phyloP scores from a whole-genome alignment of 148 eudicot species.

The Cornus suecica region DNA sequence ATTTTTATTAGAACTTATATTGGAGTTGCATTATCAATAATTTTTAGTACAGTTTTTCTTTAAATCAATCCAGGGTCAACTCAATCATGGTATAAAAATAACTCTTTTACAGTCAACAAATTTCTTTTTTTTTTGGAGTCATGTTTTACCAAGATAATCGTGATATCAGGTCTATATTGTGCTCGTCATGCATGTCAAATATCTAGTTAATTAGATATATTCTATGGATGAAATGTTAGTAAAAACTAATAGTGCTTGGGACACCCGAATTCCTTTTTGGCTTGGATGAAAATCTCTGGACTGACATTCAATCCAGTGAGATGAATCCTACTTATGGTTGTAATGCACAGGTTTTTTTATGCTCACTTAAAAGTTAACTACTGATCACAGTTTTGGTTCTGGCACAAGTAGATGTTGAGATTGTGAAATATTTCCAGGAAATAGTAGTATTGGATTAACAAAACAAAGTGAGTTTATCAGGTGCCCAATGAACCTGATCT shows the following conservation, averaged over 20 bases:
- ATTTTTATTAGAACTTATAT: background rate
- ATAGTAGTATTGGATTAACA: background rate
- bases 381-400: background rate
- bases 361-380: background rate
- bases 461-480: background rate
- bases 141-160: background rate
- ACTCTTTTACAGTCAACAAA: background rate
- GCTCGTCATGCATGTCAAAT: background rate
- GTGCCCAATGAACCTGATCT: slow-evolving; percentile 6
- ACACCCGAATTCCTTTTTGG: background rate
- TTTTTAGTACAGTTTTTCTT: background rate
- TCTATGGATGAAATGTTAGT: no score
- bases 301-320: no score
- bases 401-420: background rate
- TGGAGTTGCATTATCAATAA: background rate
- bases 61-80: background rate
- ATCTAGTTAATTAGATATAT: no score
- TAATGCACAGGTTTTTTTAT: background rate
- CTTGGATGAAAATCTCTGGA: background rate
- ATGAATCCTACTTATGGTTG: background rate
- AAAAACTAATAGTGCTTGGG: background rate
- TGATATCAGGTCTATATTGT: background rate
- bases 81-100: background rate
- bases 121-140: background rate
- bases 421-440: background rate